A percentile compares a stretch with the other conserved stretches of the same genome.
Evolutionary conservation across 345 rosid genomes (phyloP).

Genomic region (Laguncularia racemosa): DNA sequence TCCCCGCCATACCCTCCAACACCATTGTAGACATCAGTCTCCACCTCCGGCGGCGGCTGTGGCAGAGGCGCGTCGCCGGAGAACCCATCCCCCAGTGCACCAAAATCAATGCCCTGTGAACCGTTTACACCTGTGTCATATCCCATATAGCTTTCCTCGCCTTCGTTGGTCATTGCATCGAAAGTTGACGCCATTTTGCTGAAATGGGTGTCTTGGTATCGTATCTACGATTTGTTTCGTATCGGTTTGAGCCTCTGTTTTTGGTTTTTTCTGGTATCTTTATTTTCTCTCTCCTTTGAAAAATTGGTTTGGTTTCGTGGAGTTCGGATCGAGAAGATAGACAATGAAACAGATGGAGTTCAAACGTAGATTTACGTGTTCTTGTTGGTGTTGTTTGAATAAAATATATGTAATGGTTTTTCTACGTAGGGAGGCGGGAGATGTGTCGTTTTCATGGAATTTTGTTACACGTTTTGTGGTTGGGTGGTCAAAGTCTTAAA

Average conservation of each 20-base stretch:
- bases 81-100: neutral
- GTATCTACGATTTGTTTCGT: neutral
- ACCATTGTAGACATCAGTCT: neutral
- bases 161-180: conserved; percentile 5
- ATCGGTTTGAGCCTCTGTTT: neutral
- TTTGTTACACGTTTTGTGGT: no score
- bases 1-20: conserved; percentile 19
- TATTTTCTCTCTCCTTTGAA: neutral
- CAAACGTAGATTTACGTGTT: neutral
- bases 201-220: conserved; percentile 9
- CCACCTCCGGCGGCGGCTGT: conserved; percentile 5
- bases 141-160: neutral
- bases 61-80: conserved; percentile 17
- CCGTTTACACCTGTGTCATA: no score
- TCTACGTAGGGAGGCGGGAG: neutral
- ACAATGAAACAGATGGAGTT: neutral
- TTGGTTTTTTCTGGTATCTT: neutral
- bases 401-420: neutral
- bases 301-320: conserved; percentile 7
- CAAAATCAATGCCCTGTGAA: no score
- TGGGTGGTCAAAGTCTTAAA: no score
- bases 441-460: no score
- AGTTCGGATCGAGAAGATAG: conserved; percentile 12
- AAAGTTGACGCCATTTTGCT: conserved; percentile 14
- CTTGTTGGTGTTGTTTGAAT: neutral